Conservation (phyloP, 257 asterid species). For the Linderniella brevidens region DNA sequence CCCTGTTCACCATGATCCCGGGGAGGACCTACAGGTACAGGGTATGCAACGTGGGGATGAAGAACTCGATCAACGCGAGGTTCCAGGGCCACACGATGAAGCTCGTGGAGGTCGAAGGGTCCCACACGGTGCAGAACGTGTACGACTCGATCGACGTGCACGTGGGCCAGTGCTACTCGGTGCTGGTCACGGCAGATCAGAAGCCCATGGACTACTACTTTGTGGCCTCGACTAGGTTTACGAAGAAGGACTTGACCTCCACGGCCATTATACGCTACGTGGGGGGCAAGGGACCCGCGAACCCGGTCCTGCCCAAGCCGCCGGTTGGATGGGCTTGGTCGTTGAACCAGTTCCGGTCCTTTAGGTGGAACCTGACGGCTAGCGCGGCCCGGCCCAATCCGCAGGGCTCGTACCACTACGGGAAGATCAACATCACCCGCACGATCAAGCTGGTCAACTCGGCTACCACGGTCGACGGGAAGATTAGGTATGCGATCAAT, state of each 20-base stretch:
- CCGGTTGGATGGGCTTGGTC: constrained; percentile 43
- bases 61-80: constrained; percentile 23
- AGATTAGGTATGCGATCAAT: constrained; percentile 36
- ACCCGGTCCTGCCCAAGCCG: constrained; percentile 17
- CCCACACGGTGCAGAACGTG: constrained; percentile 40
- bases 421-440: constrained; percentile 47
- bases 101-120: constrained; percentile 42
- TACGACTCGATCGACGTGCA: constrained; percentile 46
- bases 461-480: constrained; percentile 23
- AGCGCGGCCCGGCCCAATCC: constrained; percentile 84
- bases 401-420: constrained; percentile 70
- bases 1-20: constrained; percentile 25
- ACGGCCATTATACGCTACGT: constrained; percentile 23
- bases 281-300: constrained; percentile 22
- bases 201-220: constrained; percentile 26
- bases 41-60: constrained; percentile 45
- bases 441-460: constrained; percentile 40
- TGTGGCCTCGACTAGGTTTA: constrained; percentile 36
- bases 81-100: constrained; percentile 30
- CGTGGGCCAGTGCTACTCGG: constrained; percentile 34
- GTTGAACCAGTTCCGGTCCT: constrained; percentile 37
- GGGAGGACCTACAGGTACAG: constrained; percentile 33
- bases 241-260: constrained; percentile 17
- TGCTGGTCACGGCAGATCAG: constrained; percentile 30
- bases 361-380: constrained; percentile 56